phyloP scores from a whole-genome alignment of 2,329 filamentous ascomycete species.

The Sordariomycetes sp. region DNA sequence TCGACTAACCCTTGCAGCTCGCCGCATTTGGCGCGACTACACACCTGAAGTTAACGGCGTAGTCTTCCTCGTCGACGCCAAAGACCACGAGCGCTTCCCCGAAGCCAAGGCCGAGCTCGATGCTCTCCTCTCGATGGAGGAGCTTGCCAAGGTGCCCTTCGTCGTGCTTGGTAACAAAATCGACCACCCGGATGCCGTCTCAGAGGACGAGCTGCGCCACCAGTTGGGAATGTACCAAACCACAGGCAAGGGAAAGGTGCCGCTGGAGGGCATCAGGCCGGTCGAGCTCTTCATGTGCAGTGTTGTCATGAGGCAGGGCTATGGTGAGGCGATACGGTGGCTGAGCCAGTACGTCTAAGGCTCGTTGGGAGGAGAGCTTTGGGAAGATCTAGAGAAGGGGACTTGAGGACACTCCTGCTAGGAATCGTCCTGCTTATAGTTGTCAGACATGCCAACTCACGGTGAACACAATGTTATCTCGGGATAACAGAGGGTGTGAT shows the following conservation, averaged over 20 bases:
- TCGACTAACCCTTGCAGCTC: conserved; percentile 41
- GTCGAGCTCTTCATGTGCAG: conserved; percentile 99
- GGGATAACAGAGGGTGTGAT: too few species aligned
- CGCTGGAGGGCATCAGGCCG: conserved; percentile 81
- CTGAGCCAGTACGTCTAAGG: conserved; percentile 79
- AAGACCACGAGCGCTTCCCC: conserved; percentile 87
- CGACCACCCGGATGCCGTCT: conserved; percentile 91
- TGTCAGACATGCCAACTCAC: too few species aligned
- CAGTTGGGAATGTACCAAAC: conserved; percentile 93
- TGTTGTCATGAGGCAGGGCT: conserved; percentile 95
- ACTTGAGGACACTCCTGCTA: too few species aligned
- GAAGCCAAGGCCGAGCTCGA: conserved; percentile 98
- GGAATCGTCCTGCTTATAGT: too few species aligned
- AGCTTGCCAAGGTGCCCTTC: conserved; percentile 90
- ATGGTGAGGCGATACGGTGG: conserved; percentile 87
- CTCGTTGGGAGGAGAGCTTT: too few species aligned
- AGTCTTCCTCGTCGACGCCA: conserved; percentile 95
- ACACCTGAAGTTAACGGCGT: conserved; percentile 95
- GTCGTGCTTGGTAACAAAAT: conserved; percentile 98
- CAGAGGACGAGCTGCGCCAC: conserved; percentile 89
- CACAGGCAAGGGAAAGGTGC: conserved; percentile 91
- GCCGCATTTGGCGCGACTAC: conserved; percentile 93
- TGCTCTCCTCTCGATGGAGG: conserved; percentile 91
- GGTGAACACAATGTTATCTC: too few species aligned
- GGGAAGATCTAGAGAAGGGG: too few species aligned